Percentiles rank a stretch among this genome's conserved stretches.
phyloP scores from a whole-genome alignment of 2,329 filamentous ascomycete species.

The Penicillium sp. region DNA sequence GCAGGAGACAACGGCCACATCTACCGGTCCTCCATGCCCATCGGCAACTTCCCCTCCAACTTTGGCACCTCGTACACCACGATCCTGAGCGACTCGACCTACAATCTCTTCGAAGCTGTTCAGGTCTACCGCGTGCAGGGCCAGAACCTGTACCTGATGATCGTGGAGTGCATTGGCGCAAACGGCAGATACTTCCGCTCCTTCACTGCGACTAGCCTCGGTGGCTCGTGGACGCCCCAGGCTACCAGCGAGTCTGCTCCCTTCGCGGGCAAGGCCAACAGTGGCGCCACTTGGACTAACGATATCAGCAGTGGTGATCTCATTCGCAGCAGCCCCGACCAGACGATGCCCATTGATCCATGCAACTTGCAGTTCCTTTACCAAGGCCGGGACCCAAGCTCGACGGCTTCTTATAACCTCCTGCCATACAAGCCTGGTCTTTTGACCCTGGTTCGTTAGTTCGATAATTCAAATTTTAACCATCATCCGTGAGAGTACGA shows the following conservation, averaged over 20 bases:
- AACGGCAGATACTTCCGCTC: conserved; percentile 62
- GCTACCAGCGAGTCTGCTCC: conserved; percentile 57
- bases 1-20: conserved; percentile 67
- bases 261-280: conserved; percentile 67
- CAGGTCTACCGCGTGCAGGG: conserved; percentile 64
- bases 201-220: conserved; percentile 61
- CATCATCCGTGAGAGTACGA: no score
- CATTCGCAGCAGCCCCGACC: conserved; percentile 57
- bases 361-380: conserved; percentile 68
- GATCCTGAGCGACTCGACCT: conserved; percentile 55
- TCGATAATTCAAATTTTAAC: no score
- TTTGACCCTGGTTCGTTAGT: conserved; percentile 47
- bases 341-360: conserved; percentile 64
- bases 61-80: conserved; percentile 57
- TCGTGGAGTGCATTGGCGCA: conserved; percentile 63
- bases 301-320: conserved; percentile 69
- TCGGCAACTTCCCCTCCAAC: conserved; percentile 61
- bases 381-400: conserved; percentile 56
- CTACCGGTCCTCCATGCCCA: conserved; percentile 65
- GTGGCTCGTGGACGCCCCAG: conserved; percentile 61
- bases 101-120: conserved; percentile 66
- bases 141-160: conserved; percentile 63
- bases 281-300: conserved; percentile 65
- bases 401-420: conserved; percentile 50
- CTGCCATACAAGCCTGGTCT: conserved; percentile 60